A percentile compares a stretch with the other conserved stretches of the same genome.
These are phyloP conservation scores for Candida orba DNA, from an alignment of 805 yeast species.

Conservation along the genomic window DNA sequence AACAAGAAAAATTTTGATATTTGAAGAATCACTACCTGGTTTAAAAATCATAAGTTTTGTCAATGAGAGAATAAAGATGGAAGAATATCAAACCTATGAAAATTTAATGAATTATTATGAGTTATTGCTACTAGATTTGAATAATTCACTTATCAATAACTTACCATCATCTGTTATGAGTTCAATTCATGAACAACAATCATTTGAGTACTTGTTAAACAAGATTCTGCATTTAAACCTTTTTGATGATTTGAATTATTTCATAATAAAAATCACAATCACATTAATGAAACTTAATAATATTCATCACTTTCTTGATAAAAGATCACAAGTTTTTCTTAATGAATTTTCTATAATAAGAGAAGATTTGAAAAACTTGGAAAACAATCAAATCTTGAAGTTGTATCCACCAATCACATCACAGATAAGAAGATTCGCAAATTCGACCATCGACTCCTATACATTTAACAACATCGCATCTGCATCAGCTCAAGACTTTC, in stretches of 20 bases:
- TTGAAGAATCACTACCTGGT: constrained; percentile 1
- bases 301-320: constrained; percentile 7
- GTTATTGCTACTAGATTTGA: constrained; percentile 16
- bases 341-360: constrained; percentile 1
- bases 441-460: too few relatives aligned
- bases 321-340: background rate
- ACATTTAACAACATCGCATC: background rate
- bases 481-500: background rate
- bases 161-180: constrained; percentile 7
- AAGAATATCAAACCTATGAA: constrained; percentile 11
- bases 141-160: constrained; percentile 10
- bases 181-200: background rate
- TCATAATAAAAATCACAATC: constrained; percentile 10
- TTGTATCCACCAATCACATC: constrained; percentile 12
- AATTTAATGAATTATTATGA: constrained; percentile 19
- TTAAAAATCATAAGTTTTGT: constrained; percentile 2
- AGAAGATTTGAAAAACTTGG: constrained; percentile 14
- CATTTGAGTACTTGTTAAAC: constrained; percentile 7
- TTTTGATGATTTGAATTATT: constrained; percentile 19
- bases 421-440: background rate
- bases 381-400: constrained; percentile 14
- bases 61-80: constrained; percentile 2
- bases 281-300: constrained; percentile 16
- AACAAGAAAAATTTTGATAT: constrained; percentile 6
- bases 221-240: constrained; percentile 14